A percentile compares a stretch with the other conserved stretches of the same genome.
These are phyloP conservation scores for Bauhinia variegata DNA, from an alignment of 306 rosid species.

Conservation along the genomic window DNA sequence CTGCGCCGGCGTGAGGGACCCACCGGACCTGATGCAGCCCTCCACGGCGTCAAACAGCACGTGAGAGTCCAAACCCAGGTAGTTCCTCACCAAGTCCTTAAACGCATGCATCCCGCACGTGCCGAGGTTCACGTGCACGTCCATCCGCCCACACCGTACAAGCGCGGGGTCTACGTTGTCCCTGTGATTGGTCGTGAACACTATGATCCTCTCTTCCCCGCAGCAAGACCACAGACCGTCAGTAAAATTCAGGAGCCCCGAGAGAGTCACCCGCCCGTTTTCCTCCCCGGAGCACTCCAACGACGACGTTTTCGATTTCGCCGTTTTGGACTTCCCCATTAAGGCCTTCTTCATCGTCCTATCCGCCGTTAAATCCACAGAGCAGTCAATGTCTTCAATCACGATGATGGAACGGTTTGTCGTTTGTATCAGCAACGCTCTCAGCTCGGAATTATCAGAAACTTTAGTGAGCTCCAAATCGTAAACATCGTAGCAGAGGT, in stretches of 20 bases:
- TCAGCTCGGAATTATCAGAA: conserved; percentile 77
- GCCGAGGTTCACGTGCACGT: conserved; percentile 80
- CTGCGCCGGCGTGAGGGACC: conserved; percentile 85
- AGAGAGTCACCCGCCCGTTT: conserved; percentile 67
- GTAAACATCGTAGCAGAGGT: conserved; percentile 82
- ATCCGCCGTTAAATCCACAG: conserved; percentile 77
- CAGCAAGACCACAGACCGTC: conserved; percentile 92
- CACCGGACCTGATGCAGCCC: conserved; percentile 62
- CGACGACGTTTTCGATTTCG: conserved; percentile 33
- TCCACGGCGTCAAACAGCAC: conserved; percentile 63
- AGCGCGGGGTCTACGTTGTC: conserved; percentile 82
- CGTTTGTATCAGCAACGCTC: conserved; percentile 76
- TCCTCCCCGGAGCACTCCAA: conserved; percentile 39
- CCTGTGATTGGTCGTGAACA: conserved; percentile 74
- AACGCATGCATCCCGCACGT: conserved; percentile 79
- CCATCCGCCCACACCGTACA: conserved; percentile 87
- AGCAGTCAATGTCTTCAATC: conserved; percentile 84
- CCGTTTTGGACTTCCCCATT: conserved; percentile 27
- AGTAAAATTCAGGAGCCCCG: conserved; percentile 80
- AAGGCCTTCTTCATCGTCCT: conserved; percentile 45
- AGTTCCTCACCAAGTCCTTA: conserved; percentile 58
- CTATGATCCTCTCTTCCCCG: conserved; percentile 80
- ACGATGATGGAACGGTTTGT: conserved; percentile 84
- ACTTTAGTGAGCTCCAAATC: conserved; percentile 85
- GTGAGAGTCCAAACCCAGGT: conserved; percentile 61